A percentile compares a stretch with the other conserved stretches of the same genome.
These are phyloP conservation scores for Deakozyma indianensis DNA, from an alignment of 805 yeast genomes.

Conservation along the genomic window DNA sequence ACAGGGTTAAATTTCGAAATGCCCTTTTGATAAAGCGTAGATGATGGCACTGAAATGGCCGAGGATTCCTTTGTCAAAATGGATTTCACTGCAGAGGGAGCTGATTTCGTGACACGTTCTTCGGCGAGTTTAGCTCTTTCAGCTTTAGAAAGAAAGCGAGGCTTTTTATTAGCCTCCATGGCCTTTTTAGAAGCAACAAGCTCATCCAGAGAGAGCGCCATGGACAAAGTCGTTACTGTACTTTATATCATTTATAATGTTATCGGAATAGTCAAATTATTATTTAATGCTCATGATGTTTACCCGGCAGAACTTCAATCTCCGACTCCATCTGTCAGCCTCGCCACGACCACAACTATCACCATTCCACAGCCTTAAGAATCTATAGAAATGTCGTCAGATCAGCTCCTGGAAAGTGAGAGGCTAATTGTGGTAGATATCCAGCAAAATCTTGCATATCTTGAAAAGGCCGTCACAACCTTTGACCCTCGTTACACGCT, in stretches of 20 bases:
- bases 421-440: slow-evolving; percentile 14
- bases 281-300: no score
- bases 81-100: background rate
- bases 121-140: background rate
- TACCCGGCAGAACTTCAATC: no score
- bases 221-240: background rate
- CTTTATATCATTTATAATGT: no score
- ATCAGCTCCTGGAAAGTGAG: background rate
- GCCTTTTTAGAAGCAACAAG: background rate
- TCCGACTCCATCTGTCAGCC: no score
- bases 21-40: slow-evolving; percentile 4
- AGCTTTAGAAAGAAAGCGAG: background rate
- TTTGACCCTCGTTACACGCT: slow-evolving; percentile 81
- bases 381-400: no score
- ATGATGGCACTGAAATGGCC: background rate
- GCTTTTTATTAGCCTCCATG: background rate
- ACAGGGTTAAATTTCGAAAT: slow-evolving; percentile 4
- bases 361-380: no score
- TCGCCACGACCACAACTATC: no score
- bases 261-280: no score
- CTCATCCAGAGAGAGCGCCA: background rate
- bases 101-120: background rate
- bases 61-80: background rate
- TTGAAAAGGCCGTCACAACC: slow-evolving; percentile 49
- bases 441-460: slow-evolving; percentile 28